These are phyloP conservation scores for Metarhizium humberi DNA, from an alignment of 2,329 filamentous ascomycete genomes.

Conservation along the genomic window DNA sequence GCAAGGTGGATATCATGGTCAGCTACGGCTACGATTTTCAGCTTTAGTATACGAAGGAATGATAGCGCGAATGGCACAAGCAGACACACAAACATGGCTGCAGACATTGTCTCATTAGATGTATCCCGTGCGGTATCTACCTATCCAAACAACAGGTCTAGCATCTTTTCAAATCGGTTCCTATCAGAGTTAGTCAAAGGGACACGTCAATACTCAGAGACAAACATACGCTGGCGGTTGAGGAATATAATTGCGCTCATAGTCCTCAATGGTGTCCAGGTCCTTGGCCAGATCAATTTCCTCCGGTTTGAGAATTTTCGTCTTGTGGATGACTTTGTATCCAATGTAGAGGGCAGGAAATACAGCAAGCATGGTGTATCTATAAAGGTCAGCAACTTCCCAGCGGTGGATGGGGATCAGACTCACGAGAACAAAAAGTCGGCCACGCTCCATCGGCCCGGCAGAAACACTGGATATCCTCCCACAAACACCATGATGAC, in stretches of 20 bases:
- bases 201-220: neutral
- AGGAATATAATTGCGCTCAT: slow-evolving; percentile 51
- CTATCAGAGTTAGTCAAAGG: slow-evolving; percentile 5
- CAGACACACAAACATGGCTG: neutral
- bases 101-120: neutral
- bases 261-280: slow-evolving; percentile 58
- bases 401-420: too few relatives aligned
- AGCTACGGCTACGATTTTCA: too few relatives aligned
- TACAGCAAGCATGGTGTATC: slow-evolving; percentile 63
- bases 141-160: slow-evolving; percentile 12
- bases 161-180: slow-evolving; percentile 10
- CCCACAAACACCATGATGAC: slow-evolving; percentile 66
- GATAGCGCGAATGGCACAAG: neutral
- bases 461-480: slow-evolving; percentile 66
- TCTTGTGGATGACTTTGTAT: slow-evolving; percentile 64
- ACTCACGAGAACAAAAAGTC: slow-evolving; percentile 64
- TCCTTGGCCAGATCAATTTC: slow-evolving; percentile 56
- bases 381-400: slow-evolving; percentile 9
- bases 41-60: too few relatives aligned
- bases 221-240: slow-evolving; percentile 39
- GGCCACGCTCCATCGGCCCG: slow-evolving; percentile 53
- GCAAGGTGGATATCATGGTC: too few relatives aligned
- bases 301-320: slow-evolving; percentile 42
- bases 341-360: slow-evolving; percentile 60
- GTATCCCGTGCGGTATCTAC: neutral